Conservation (phyloP, 1,139 yeast species). For the Kodamaea sp. region DNA sequence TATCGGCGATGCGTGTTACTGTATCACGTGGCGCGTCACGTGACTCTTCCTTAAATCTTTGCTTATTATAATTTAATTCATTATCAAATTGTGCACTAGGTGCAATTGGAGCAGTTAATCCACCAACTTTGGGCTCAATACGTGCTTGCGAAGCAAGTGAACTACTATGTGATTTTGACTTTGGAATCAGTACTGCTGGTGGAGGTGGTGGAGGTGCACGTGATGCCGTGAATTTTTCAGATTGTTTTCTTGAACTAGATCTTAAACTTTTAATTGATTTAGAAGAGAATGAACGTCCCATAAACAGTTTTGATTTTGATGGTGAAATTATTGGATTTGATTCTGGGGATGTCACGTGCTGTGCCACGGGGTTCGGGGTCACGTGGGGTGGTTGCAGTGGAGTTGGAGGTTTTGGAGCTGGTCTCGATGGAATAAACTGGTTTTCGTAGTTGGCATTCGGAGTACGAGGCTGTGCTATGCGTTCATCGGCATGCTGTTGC, state of each 20-base stretch:
- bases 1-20: conserved; percentile 16
- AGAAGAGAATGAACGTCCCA: conserved; percentile 40
- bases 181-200: conserved; percentile 28
- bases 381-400: conserved; percentile 8
- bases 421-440: conserved; percentile 62
- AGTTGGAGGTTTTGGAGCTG: conserved; percentile 59
- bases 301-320: conserved; percentile 17
- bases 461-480: conserved; percentile 14
- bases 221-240: conserved; percentile 16
- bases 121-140: conserved; percentile 20
- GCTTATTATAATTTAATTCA: conserved; percentile 17
- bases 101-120: conserved; percentile 42
- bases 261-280: conserved; percentile 38
- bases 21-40: conserved; percentile 24
- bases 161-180: conserved; percentile 42
- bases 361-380: neutral
- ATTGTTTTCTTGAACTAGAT: conserved; percentile 19
- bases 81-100: conserved; percentile 29
- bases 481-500: conserved; percentile 11
- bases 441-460: conserved; percentile 29
- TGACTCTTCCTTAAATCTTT: conserved; percentile 27
- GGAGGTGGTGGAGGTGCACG: conserved; percentile 18
- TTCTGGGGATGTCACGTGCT: conserved; percentile 5
- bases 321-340: conserved; percentile 10
- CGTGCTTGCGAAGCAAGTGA: conserved; percentile 31